phyloP scores from a whole-genome alignment of 2,329 filamentous ascomycete species.

The Atkinsonella texensis region DNA sequence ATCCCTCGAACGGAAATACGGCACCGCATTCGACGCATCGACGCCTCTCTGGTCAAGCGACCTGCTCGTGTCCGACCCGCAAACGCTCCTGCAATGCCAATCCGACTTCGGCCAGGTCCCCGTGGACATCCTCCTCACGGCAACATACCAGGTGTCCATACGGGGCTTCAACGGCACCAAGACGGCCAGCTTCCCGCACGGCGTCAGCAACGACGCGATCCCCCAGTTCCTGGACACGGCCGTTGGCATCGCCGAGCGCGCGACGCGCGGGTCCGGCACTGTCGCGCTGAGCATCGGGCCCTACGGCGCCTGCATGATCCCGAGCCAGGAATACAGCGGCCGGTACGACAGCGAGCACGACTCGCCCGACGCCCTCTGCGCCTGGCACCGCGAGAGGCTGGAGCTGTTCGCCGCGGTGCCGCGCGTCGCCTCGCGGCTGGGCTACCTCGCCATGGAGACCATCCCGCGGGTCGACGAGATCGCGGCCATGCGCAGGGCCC shows the following conservation, averaged over 20 bases:
- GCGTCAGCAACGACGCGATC: conserved; percentile 28
- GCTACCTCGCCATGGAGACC: conserved; percentile 53
- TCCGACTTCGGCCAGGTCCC: conserved; percentile 41
- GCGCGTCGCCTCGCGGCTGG: conserved; percentile 27
- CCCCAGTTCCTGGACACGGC: conserved; percentile 30
- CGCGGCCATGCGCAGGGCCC: conserved; percentile 37
- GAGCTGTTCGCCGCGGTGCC: conserved; percentile 33
- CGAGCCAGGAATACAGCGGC: conserved; percentile 54
- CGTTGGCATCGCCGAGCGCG: conserved; percentile 28
- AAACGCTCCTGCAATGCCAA: conserved; percentile 43
- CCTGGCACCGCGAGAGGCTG: conserved; percentile 47
- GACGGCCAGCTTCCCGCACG: conserved; percentile 27
- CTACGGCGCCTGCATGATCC: conserved; percentile 55
- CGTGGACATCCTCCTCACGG: conserved; percentile 52
- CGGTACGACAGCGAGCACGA: conserved; percentile 40
- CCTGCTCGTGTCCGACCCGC: conserved; percentile 42
- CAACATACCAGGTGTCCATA: conserved; percentile 53
- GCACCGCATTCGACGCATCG: conserved; percentile 35
- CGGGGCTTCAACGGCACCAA: conserved; percentile 42
- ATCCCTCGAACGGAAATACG: conserved; percentile 47
- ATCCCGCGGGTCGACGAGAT: conserved; percentile 52
- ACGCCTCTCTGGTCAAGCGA: conserved; percentile 58
- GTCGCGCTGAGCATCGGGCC: conserved; percentile 52
- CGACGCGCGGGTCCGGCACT: conserved; percentile 15
- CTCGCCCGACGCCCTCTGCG: conserved; percentile 29